Conservation (phyloP, 2,329 filamentous ascomycete genomes). For the Claviceps sp. region DNA sequence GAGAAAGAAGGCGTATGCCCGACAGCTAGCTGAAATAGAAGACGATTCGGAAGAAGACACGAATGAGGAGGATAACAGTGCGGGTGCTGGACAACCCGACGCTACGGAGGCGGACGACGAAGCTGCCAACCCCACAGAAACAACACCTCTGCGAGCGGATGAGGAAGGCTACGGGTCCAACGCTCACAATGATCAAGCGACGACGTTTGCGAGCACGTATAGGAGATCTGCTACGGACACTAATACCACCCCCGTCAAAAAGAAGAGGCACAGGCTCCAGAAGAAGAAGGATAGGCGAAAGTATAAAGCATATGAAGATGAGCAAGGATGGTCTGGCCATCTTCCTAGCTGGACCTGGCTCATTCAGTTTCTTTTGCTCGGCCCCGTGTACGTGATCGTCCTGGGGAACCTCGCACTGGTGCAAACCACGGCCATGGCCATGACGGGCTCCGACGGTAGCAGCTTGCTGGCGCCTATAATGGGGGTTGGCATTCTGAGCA, state of each 20-base stretch:
- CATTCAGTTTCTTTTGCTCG: constrained; percentile 69
- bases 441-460: constrained; percentile 77
- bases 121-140: constrained; percentile 32
- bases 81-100: constrained; percentile 11
- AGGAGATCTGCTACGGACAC: constrained; percentile 30
- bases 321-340: constrained; percentile 74
- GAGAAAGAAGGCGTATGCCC: constrained; percentile 55
- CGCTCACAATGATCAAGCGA: constrained; percentile 23
- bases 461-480: constrained; percentile 60
- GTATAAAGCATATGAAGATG: constrained; percentile 44
- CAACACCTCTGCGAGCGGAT: constrained; percentile 36
- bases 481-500: constrained; percentile 50
- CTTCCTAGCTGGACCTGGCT: constrained; percentile 81
- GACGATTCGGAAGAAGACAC: constrained; percentile 27
- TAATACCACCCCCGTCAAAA: constrained; percentile 5
- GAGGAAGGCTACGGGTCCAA: constrained; percentile 22
- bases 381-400: constrained; percentile 64
- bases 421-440: constrained; percentile 56
- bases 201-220: constrained; percentile 43
- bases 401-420: constrained; percentile 65
- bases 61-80: constrained; percentile 19
- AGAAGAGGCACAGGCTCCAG: constrained; percentile 7
- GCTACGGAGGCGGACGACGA: constrained; percentile 9
- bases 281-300: constrained; percentile 10
- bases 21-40: constrained; percentile 38